phyloP scores from a whole-genome alignment of 495 filamentous ascomycete species.

The Hapsidospora chrysogenum region DNA sequence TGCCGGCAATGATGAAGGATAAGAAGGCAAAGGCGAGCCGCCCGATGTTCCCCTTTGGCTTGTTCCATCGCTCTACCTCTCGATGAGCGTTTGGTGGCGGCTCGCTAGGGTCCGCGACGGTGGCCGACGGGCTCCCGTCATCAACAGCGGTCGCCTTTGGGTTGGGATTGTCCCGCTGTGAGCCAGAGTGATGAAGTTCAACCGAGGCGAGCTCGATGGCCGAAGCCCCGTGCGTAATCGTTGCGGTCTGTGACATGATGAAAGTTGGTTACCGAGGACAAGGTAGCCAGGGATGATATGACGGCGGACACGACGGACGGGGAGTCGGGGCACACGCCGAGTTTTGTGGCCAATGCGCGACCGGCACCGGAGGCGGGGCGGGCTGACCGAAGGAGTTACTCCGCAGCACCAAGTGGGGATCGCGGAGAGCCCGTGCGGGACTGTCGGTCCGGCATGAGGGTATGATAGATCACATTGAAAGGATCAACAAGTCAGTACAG shows the following conservation, averaged over 20 bases:
- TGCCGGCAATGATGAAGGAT: conserved; percentile 62
- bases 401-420: no score
- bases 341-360: no score
- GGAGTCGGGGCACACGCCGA: no score
- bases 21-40: conserved; percentile 52
- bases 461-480: no score
- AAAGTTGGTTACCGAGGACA: not conserved
- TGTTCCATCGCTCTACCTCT: conserved; percentile 48
- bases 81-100: not conserved
- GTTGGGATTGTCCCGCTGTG: not conserved
- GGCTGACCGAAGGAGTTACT: no score
- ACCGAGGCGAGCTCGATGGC: not conserved
- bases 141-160: not conserved
- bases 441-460: no score
- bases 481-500: no score
- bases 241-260: not conserved
- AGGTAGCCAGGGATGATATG: not conserved
- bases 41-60: conserved; percentile 44
- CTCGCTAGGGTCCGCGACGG: not conserved
- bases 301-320: no score
- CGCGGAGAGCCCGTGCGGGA: no score
- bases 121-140: no score
- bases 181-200: not conserved
- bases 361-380: no score
- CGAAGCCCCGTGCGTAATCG: not conserved